Evolutionary conservation across 306 rosid genomes (phyloP).

Genomic region (Lathyrus tuberosus): DNA sequence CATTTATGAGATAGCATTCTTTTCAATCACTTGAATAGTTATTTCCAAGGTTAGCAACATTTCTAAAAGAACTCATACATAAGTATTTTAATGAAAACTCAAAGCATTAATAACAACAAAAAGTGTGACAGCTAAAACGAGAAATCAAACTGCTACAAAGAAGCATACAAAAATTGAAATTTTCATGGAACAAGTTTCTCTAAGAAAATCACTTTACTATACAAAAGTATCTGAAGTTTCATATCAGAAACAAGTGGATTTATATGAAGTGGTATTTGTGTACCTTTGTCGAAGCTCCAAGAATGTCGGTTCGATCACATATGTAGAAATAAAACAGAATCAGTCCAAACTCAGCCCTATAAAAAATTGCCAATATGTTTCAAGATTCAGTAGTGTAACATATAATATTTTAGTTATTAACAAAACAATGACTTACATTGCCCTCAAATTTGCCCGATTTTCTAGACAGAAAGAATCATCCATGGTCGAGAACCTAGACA

Average conservation of each 20-base stretch:
- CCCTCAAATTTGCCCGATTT: too few relatives aligned
- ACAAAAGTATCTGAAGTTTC: constrained; percentile 28
- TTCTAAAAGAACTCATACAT: constrained; percentile 27
- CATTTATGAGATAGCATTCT: constrained; percentile 24
- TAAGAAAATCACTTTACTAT: constrained; percentile 17
- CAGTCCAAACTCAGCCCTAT: constrained; percentile 86
- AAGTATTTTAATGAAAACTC: constrained; percentile 24
- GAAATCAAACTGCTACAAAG: constrained; percentile 26
- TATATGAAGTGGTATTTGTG: constrained; percentile 33
- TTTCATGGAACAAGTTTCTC: constrained; percentile 18
- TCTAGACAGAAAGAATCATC: too few relatives aligned
- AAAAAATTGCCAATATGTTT: constrained; percentile 35
- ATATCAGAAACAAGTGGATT: constrained; percentile 23
- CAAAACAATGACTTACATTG: too few relatives aligned
- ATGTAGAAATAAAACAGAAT: constrained; percentile 83
- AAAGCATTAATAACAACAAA: constrained; percentile 26
- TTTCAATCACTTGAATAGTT: constrained; percentile 22
- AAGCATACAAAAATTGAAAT: constrained; percentile 20
- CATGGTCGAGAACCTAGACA: too few relatives aligned
- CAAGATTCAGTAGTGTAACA: too few relatives aligned
- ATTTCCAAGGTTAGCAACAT: constrained; percentile 5
- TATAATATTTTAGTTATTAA: too few relatives aligned
- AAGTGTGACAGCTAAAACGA: constrained; percentile 4
- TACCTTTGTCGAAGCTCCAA: constrained; percentile 87
- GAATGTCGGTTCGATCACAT: constrained; percentile 81